Evolutionary conservation across 129 eudicot species (phyloP).

Genomic region (Pseudognaphalium luteoalbum): DNA sequence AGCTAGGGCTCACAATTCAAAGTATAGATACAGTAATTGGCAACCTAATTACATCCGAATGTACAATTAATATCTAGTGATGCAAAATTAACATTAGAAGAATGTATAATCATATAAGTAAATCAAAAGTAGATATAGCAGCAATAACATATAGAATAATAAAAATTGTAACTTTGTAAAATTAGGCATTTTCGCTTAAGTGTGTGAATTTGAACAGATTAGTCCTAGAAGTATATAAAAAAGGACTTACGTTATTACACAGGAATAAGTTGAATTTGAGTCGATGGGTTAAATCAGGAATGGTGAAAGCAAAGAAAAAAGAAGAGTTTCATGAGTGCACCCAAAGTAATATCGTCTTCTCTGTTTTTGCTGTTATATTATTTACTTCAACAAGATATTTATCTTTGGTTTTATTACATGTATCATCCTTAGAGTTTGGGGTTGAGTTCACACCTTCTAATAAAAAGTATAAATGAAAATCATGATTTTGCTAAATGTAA

Average conservation of each 20-base stretch:
- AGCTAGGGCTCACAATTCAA: slow-evolving; percentile 34
- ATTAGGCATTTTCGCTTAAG: slow-evolving; percentile 1
- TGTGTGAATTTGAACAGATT: slow-evolving; percentile 22
- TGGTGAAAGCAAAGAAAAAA: slow-evolving; percentile 25
- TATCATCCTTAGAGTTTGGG: slow-evolving; percentile 14
- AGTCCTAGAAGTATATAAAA: background rate
- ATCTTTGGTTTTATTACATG: background rate
- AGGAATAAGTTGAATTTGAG: slow-evolving; percentile 19
- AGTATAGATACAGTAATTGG: slow-evolving; percentile 5
- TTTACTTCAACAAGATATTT: no score
- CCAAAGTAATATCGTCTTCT: slow-evolving; percentile 30
- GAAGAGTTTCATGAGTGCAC: slow-evolving; percentile 28
- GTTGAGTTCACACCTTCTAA: background rate
- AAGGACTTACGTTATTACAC: slow-evolving; percentile 26
- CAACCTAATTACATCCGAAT: slow-evolving; percentile 9
- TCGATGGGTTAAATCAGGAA: slow-evolving; percentile 7
- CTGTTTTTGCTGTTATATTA: slow-evolving; percentile 1
- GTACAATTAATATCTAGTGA: background rate
- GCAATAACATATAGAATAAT: background rate
- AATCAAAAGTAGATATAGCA: background rate
- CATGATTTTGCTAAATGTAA: no score
- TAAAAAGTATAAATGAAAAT: no score
- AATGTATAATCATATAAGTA: background rate
- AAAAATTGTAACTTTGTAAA: background rate
- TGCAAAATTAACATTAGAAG: background rate